Conservation (phyloP, 2,329 filamentous ascomycete genomes). For the Didymella arachidicola region DNA sequence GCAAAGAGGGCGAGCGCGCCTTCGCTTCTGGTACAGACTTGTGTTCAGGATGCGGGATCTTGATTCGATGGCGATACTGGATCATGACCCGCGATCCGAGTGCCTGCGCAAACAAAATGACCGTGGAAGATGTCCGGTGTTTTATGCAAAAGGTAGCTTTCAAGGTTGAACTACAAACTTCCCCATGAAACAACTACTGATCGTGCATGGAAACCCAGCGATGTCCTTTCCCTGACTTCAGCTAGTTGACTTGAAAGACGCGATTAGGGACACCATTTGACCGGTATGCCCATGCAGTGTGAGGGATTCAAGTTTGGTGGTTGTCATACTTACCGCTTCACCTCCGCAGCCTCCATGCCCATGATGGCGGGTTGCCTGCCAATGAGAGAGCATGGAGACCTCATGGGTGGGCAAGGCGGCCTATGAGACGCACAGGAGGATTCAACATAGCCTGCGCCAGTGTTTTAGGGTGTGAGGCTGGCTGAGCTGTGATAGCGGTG, state of each 20-base stretch:
- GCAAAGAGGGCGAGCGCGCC: neutral
- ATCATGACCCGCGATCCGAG: neutral
- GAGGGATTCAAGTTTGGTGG: neutral
- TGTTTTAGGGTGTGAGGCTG: neutral
- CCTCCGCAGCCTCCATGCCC: neutral
- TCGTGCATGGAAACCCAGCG: neutral
- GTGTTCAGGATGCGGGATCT: neutral
- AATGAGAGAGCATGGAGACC: neutral
- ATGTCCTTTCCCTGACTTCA: neutral
- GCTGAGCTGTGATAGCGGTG: slow-evolving; percentile 8
- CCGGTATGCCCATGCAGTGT: neutral
- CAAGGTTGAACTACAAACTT: neutral
- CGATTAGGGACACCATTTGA: neutral
- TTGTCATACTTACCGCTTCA: neutral
- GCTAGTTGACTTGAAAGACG: neutral
- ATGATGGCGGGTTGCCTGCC: too few species aligned
- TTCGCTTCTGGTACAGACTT: neutral
- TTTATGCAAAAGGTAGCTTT: neutral
- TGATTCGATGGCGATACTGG: neutral
- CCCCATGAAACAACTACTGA: neutral
- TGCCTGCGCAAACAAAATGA: neutral
- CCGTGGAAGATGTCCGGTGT: neutral
- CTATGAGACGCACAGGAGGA: neutral
- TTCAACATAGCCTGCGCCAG: neutral
- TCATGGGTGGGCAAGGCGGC: neutral